Evolutionary conservation across 495 filamentous ascomycete species (phyloP).

Genomic region (Xylaria sp.): DNA sequence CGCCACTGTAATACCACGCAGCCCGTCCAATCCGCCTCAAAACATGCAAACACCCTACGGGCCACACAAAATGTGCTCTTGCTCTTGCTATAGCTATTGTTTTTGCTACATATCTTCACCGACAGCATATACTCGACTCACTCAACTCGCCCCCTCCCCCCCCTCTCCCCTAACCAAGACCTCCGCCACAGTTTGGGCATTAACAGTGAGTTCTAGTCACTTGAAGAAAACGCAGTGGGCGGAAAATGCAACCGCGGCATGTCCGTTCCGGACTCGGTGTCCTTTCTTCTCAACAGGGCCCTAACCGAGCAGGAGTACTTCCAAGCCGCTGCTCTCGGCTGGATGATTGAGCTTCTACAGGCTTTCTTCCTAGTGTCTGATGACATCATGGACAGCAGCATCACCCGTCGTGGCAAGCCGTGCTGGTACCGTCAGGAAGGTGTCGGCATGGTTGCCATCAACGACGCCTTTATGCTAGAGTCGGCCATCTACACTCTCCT

Average conservation of each 20-base stretch:
- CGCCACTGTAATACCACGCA: background rate
- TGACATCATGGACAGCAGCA: conserved; percentile 96
- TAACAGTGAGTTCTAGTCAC: conserved; percentile 58
- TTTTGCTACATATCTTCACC: conserved; percentile 17
- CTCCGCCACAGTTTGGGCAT: conserved; percentile 15
- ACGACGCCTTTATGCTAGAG: conserved; percentile 98
- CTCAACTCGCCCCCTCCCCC: background rate
- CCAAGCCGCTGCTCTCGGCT: conserved; percentile 83
- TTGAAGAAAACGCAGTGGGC: conserved; percentile 85
- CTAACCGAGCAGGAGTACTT: conserved; percentile 84
- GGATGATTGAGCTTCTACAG: conserved; percentile 97
- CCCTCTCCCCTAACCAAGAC: background rate
- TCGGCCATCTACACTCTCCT: conserved; percentile 86
- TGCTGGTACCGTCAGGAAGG: conserved; percentile 92
- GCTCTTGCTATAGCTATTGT: background rate
- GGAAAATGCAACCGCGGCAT: conserved; percentile 99
- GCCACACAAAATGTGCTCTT: background rate
- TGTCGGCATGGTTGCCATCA: conserved; percentile 95
- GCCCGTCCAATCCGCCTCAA: background rate
- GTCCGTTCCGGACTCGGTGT: conserved; percentile 90
- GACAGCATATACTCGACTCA: background rate
- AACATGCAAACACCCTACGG: background rate
- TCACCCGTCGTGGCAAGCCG: conserved; percentile 89
- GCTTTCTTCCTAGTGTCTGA: conserved; percentile 98
- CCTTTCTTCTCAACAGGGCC: conserved; percentile 74